Percentiles rank a stretch among this genome's conserved stretches.
Conservation (phyloP, 2,329 filamentous ascomycete genomes). For the Cladophialophora chaetospira region DNA sequence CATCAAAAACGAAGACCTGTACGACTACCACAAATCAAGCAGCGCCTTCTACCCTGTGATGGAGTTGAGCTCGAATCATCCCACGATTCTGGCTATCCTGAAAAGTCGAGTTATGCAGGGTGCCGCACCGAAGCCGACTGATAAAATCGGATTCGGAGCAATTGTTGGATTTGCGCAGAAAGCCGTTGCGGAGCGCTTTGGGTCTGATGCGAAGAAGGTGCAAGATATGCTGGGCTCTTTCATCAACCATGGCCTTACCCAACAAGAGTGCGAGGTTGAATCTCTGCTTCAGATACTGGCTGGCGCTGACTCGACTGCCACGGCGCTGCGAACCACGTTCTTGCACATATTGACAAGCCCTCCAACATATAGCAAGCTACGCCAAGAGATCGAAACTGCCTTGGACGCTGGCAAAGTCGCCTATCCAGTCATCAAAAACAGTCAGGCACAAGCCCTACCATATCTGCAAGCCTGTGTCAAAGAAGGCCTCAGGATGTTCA, state of each 20-base stretch:
- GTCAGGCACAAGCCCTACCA: constrained; percentile 43
- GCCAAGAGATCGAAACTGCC: constrained; percentile 20
- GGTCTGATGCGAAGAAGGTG: constrained; percentile 18
- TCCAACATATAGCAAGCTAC: constrained; percentile 16
- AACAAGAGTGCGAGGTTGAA: constrained; percentile 14
- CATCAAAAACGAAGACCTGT: constrained; percentile 23
- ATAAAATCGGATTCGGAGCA: constrained; percentile 23
- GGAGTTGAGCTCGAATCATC: constrained; percentile 18
- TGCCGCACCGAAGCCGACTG: constrained; percentile 19
- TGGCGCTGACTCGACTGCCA: constrained; percentile 16
- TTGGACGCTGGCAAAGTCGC: constrained; percentile 13
- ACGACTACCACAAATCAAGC: constrained; percentile 18
- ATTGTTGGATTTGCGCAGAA: constrained; percentile 25
- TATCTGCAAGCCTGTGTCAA: constrained; percentile 56
- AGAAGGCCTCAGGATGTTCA: constrained; percentile 37
- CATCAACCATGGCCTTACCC: constrained; percentile 32
- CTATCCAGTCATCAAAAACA: constrained; percentile 19
- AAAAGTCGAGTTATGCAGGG: constrained; percentile 18
- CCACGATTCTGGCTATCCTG: constrained; percentile 8
- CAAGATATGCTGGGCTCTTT: constrained; percentile 38
- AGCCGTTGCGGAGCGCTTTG: constrained; percentile 32
- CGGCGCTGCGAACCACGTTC: constrained; percentile 12
- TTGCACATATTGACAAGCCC: constrained; percentile 20
- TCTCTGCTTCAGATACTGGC: constrained; percentile 21
- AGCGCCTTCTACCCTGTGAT: constrained; percentile 22